A percentile compares a stretch with the other conserved stretches of the same genome.
Evolutionary conservation across 257 asterid genomes (phyloP).

Genomic region (Salvia splendens): DNA sequence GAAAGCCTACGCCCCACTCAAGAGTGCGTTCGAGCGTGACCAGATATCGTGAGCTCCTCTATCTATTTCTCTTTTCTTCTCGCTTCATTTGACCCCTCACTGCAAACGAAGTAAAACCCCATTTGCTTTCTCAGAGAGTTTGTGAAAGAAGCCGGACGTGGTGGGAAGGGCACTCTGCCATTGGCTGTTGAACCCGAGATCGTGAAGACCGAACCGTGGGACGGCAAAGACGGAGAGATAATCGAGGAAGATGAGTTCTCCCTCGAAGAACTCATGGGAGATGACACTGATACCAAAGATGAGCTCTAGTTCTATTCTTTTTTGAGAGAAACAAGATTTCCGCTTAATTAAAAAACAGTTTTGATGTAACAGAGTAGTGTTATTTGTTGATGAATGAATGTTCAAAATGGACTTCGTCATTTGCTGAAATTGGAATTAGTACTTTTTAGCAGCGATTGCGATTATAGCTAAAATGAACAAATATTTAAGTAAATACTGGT

Average conservation of each 20-base stretch:
- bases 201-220: constrained; percentile 74
- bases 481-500: too few species aligned
- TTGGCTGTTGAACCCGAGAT: constrained; percentile 57
- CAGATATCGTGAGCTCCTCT: constrained; percentile 58
- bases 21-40: constrained; percentile 76
- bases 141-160: constrained; percentile 80
- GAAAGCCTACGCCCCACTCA: constrained; percentile 79
- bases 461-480: too few species aligned
- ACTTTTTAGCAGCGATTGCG: too few species aligned
- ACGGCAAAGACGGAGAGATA: constrained; percentile 86
- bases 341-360: constrained; percentile 34
- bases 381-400: constrained; percentile 22
- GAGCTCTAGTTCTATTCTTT: constrained; percentile 43
- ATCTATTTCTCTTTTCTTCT: neutral
- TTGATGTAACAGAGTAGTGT: constrained; percentile 33
- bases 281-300: constrained; percentile 52
- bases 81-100: neutral
- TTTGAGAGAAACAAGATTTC: constrained; percentile 28
- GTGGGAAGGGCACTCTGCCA: constrained; percentile 84
- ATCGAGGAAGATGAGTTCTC: constrained; percentile 95
- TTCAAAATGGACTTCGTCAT: neutral
- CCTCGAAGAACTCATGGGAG: constrained; percentile 94
- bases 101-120: neutral
- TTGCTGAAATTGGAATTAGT: neutral
- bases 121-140: constrained; percentile 59